Evolutionary conservation across 352 stramenopile genomes (phyloP), one percentile per base, ranked within the genome.

Genomic region (Phytophthora uliginosa): DNA sequence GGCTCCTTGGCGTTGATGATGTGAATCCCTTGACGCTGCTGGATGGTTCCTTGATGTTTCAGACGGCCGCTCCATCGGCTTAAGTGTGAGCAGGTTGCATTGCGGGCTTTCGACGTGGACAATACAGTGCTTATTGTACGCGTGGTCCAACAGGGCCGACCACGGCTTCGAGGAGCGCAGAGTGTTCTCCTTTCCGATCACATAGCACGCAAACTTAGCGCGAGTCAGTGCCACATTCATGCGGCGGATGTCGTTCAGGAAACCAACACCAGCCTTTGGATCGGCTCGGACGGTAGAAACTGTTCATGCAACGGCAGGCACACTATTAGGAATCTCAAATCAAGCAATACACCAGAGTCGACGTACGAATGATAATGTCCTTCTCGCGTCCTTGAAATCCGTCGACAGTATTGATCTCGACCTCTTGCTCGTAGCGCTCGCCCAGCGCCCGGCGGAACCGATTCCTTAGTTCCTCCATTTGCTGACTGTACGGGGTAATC

Each of bases 391-490:
- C 94, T 73, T 98, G 94, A 58, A 98, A 98, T 5, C 93, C 94
- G 48, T 98, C 94, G 40, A 98, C 93, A 3, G 92, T 98, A 66
- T 97, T 98, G 77, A 98, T 93, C 76, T 98, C 94, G 3, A 98
- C 86, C 53, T 97, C 90, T 71, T 88, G 74, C 28, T 93, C 81
- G 50, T 82, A 97, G 4, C 78, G 81, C 13, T 94, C 83, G n/a
- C 86, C 89, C 15, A 95, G 74, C 12, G 76, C 70, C 18, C 71
- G 72, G 3, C 75, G 76, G 50, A 97, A 97, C 0, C 78, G 76
- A 20, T 76, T 88, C 22, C 71, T 76, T 5, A 96, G 67, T 64
- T 97, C 89, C n/a, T 96, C 89, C 87, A 96, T 93, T 81, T 97
- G 91, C 56, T 95, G 88, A n/a, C 81, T 93, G 67, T 97, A 97